Evolutionary conservation across 768 basidiomycete species (phyloP), one percentile per base, ranked within the genome.

Genomic region (Pluteus cervinus): DNA sequence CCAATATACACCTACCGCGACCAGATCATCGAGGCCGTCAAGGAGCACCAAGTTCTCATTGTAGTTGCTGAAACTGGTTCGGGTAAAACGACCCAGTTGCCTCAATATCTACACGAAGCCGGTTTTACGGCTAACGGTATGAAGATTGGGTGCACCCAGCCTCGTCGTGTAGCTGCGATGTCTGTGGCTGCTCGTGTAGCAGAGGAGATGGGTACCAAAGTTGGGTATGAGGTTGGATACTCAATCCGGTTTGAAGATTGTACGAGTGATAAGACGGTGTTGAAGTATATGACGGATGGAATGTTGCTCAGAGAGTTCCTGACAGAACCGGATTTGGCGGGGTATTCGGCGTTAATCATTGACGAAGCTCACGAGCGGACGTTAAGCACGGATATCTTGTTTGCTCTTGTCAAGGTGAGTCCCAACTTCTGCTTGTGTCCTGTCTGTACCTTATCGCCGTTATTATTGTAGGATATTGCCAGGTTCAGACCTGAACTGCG

Each of bases 211-310:
- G 96, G 93, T 6, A 86, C 82, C 3, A 86, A 97, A 59, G 82
- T 99, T 26, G 96, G 96, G 7, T 88, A 93, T 50, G 94, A 98
- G 63, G 96, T 99, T 34, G 96, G 96, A n/a, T 99, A 99, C 61
- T 94, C 93, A 23, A 99, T 99, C 50, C 89, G 96, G 22, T 99
- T 99, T 64, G 96, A 99, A 62, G 96, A 99, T 60, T 96, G 92
- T 59, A 99, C 96, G 14, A 96, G 90, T 66, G 92, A 98, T 70
- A 97, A 96, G 69, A 99, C 96, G 4, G 85, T 93, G 29, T 70
- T 99, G 53, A 98, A 99, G 63, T 99, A 99, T 63, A 96, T 99
- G 96, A 99, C 96, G 29, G 96, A 99, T 54, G 96, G 96, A 23
- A 98, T 99, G 96, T 71, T 99, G 18, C 65, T 98, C 30, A 76